Evolutionary conservation across 176 grass and related monocot species (phyloP).

Genomic region (Puya raimondii): DNA sequence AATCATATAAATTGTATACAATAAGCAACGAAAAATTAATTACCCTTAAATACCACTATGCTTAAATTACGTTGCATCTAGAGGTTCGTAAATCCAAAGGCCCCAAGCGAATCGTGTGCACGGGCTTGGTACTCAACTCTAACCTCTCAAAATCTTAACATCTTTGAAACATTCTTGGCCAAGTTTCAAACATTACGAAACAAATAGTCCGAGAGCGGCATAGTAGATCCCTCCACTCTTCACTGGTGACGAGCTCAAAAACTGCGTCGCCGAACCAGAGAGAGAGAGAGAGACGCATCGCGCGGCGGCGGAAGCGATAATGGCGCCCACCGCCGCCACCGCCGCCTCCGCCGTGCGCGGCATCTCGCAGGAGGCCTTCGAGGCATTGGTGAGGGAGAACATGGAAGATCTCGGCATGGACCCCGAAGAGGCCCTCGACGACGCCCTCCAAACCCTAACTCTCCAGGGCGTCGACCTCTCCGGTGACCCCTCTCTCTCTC

Average conservation of each 20-base stretch:
- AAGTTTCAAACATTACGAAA: neutral
- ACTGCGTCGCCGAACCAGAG: neutral
- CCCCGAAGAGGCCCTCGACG: conserved; percentile 70
- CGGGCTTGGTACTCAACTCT: too few relatives aligned
- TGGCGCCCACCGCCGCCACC: conserved; percentile 22
- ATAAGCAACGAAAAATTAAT: too few relatives aligned
- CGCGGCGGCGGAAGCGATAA: neutral
- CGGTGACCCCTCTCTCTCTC: conserved; percentile 23
- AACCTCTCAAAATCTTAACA: too few relatives aligned
- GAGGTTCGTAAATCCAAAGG: too few relatives aligned
- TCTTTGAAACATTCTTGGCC: too few relatives aligned
- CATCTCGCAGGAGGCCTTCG: conserved; percentile 91
- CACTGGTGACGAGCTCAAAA: neutral
- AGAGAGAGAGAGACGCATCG: neutral
- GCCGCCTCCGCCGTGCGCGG: conserved; percentile 27
- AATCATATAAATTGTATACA: too few relatives aligned
- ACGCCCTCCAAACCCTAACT: conserved; percentile 74
- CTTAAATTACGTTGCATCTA: too few relatives aligned
- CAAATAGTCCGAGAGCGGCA: neutral
- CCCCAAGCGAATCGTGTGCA: too few relatives aligned
- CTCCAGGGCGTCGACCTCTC: conserved; percentile 83
- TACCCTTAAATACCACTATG: too few relatives aligned
- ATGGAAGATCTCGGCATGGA: conserved; percentile 98
- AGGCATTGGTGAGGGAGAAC: conserved; percentile 80
- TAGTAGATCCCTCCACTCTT: neutral